Evolutionary conservation across 1,139 yeast species (phyloP).

Genomic region (Saccharomyces hybrid): DNA sequence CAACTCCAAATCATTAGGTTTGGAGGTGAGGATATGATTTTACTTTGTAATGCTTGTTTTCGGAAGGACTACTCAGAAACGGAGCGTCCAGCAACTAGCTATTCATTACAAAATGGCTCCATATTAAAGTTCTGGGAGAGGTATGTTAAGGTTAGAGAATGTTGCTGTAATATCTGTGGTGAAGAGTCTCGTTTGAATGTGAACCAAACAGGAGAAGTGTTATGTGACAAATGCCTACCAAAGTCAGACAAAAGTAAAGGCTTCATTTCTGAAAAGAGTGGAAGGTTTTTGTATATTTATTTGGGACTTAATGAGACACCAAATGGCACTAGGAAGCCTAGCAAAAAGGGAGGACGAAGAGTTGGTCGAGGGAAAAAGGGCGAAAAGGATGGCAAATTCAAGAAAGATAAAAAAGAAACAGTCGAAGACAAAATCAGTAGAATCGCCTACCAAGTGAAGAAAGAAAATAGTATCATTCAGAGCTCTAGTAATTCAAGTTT

Average conservation of each 20-base stretch:
- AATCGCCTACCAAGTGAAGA: conserved; percentile 21
- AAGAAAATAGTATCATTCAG: conserved; percentile 21
- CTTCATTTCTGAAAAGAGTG: conserved; percentile 42
- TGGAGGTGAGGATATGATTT: conserved; percentile 48
- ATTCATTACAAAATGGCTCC: conserved; percentile 48
- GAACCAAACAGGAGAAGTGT: conserved; percentile 31
- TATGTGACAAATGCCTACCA: conserved; percentile 39
- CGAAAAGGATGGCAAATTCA: conserved; percentile 9
- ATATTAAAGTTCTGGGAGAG: conserved; percentile 42
- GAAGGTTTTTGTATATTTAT: conserved; percentile 40
- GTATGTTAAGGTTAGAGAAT: conserved; percentile 44
- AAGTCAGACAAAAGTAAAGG: conserved; percentile 18
- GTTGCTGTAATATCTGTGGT: conserved; percentile 41
- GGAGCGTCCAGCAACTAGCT: conserved; percentile 43
- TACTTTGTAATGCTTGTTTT: conserved; percentile 44
- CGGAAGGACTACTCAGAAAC: conserved; percentile 30
- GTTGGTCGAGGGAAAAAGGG: conserved; percentile 17
- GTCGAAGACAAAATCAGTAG: conserved; percentile 21
- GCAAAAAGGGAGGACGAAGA: conserved; percentile 2
- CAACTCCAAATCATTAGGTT: conserved; percentile 44
- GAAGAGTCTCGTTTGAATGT: conserved; percentile 38
- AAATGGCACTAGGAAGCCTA: conserved; percentile 6
- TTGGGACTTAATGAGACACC: conserved; percentile 43
- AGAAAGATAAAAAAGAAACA: conserved; percentile 13
- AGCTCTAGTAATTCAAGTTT: conserved; percentile 27